A percentile compares a stretch with the other conserved stretches of the same genome.
Conservation (phyloP, 345 rosid genomes). For the Ailanthus altissimus region DNA sequence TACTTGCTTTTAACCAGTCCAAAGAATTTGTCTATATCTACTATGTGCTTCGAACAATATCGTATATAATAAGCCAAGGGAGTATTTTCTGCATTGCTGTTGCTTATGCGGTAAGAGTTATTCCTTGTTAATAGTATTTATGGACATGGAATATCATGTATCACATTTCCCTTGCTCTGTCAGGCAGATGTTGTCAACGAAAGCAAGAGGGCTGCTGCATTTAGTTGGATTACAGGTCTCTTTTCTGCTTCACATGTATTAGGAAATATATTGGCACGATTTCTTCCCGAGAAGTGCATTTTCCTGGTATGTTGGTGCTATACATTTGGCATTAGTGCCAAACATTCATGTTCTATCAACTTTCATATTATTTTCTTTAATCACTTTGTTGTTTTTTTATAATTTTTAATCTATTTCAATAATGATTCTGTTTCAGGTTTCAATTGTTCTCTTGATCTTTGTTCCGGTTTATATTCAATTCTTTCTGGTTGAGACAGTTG, state of each 20-base stretch:
- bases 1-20: constrained; percentile 46
- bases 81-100: constrained; percentile 58
- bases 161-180: constrained; percentile 24
- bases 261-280: constrained; percentile 48
- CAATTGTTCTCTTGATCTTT: constrained; percentile 43
- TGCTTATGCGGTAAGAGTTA: constrained; percentile 49
- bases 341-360: background rate
- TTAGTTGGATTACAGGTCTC: constrained; percentile 62
- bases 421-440: constrained; percentile 39
- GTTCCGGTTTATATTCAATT: constrained; percentile 48
- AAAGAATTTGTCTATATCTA: constrained; percentile 50
- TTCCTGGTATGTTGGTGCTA: constrained; percentile 36
- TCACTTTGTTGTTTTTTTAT: too few relatives aligned
- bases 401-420: background rate
- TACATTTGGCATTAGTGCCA: background rate
- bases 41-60: constrained; percentile 54
- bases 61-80: constrained; percentile 58
- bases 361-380: too few relatives aligned
- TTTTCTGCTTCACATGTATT: constrained; percentile 56
- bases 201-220: constrained; percentile 47
- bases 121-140: background rate
- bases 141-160: background rate
- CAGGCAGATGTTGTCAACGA: constrained; percentile 53
- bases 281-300: constrained; percentile 53
- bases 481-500: constrained; percentile 44